These are phyloP conservation scores for Noccaea bulbosa DNA, from an alignment of 345 rosid species.

Conservation along the genomic window DNA sequence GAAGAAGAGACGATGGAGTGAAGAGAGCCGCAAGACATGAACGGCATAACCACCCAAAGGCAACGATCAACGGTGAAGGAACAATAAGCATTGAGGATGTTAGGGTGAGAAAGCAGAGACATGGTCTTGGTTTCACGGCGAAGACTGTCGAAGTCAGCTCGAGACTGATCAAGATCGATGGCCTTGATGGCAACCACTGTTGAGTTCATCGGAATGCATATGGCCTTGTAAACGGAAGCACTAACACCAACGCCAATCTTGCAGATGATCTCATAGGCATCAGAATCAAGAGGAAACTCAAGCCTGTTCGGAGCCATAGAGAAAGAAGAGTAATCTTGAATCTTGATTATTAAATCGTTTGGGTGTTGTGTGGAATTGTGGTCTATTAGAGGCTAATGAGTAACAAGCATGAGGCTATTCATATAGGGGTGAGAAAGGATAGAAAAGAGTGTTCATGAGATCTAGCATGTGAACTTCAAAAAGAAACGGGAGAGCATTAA, in stretches of 20 bases:
- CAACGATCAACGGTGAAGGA: conserved; percentile 76
- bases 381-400: conserved; percentile 15
- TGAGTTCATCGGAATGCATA: conserved; percentile 64
- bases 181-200: conserved; percentile 77
- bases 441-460: conserved; percentile 2
- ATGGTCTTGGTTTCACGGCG: conserved; percentile 79
- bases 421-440: conserved; percentile 31
- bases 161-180: conserved; percentile 73
- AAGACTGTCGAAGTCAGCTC: conserved; percentile 65
- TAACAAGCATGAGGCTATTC: conserved; percentile 32
- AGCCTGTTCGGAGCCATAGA: conserved; percentile 43
- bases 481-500: conserved; percentile 8
- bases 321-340: not conserved
- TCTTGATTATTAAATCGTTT: not conserved
- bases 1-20: conserved; percentile 74
- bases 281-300: conserved; percentile 68
- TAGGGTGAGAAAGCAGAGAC: conserved; percentile 81
- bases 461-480: conserved; percentile 39
- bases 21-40: conserved; percentile 87
- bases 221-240: conserved; percentile 76
- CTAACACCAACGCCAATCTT: conserved; percentile 83
- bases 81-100: conserved; percentile 77
- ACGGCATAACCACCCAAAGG: conserved; percentile 97
- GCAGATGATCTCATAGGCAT: conserved; percentile 60
- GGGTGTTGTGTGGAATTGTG: conserved; percentile 11